These are phyloP conservation scores for Rhynchospora breviuscula DNA, from an alignment of 176 grass and related monocot species.

Conservation along the genomic window DNA sequence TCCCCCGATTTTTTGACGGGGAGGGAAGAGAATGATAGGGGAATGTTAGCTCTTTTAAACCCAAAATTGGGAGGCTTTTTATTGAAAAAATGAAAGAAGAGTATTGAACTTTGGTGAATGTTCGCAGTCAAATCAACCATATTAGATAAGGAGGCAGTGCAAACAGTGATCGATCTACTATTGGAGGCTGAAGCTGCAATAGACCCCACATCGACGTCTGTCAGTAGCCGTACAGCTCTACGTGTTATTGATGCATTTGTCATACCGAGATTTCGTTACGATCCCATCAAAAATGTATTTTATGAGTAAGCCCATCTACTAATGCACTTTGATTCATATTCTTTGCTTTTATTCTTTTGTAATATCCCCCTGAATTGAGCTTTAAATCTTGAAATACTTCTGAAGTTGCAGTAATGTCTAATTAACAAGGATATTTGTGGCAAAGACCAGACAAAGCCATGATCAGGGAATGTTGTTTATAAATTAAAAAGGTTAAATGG, in stretches of 20 bases:
- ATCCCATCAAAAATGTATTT: constrained; percentile 85
- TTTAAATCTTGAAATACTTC: constrained; percentile 1
- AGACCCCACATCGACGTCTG: constrained; percentile 33
- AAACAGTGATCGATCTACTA: constrained; percentile 51
- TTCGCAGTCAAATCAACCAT: constrained; percentile 67
- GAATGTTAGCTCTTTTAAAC: no score
- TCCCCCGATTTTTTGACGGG: no score
- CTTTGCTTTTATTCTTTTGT: neutral
- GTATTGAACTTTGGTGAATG: neutral
- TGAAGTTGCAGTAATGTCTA: neutral
- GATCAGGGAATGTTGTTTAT: neutral
- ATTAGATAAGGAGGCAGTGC: constrained; percentile 60
- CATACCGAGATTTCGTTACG: constrained; percentile 65
- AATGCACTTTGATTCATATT: constrained; percentile 18
- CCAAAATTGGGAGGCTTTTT: no score
- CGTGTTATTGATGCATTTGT: constrained; percentile 77
- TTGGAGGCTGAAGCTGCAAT: constrained; percentile 59
- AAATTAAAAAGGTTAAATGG: constrained; percentile 1
- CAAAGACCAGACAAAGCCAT: neutral
- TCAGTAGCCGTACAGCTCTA: constrained; percentile 41
- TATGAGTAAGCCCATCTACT: constrained; percentile 67
- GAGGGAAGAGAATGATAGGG: no score
- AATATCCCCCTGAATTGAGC: neutral
- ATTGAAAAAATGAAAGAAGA: neutral
- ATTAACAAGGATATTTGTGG: neutral